phyloP scores from a whole-genome alignment of 1,284 basidiomycete genomes.

The Irpex sp. region DNA sequence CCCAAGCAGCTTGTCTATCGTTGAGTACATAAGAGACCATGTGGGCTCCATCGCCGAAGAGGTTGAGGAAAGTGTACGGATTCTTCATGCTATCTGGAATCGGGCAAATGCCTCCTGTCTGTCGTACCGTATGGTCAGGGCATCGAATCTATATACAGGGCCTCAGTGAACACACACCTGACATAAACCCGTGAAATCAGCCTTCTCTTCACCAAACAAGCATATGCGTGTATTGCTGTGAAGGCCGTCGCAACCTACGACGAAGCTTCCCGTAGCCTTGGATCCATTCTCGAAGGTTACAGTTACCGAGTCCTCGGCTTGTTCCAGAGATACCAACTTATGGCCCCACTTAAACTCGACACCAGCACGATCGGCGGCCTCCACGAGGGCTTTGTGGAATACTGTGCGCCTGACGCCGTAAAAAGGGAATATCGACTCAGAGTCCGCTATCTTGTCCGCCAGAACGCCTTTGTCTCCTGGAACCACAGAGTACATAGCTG shows the following conservation, averaged over 20 bases:
- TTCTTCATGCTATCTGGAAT: conserved; percentile 19
- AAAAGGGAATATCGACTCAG: conserved; percentile 2
- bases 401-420: conserved; percentile 25
- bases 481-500: conserved; percentile 28
- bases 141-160: background rate
- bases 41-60: conserved; percentile 36
- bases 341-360: conserved; percentile 36
- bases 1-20: conserved; percentile 34
- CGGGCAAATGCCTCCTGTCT: conserved; percentile 35
- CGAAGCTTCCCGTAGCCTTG: conserved; percentile 35
- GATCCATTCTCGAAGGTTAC: conserved; percentile 37
- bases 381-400: conserved; percentile 32
- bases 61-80: conserved; percentile 26
- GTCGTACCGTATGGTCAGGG: background rate
- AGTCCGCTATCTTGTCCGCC: conserved; percentile 12
- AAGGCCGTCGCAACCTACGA: conserved; percentile 45
- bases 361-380: conserved; percentile 30
- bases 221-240: conserved; percentile 38
- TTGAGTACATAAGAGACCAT: conserved; percentile 37
- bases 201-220: conserved; percentile 38
- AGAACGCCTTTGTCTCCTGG: conserved; percentile 31
- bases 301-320: conserved; percentile 29
- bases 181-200: conserved; percentile 36
- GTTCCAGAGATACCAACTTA: conserved; percentile 31
- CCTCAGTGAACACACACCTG: conserved; percentile 29